Evolutionary conservation across 73 alveolate species (phyloP).

Genomic region (Urostyla sp.): DNA sequence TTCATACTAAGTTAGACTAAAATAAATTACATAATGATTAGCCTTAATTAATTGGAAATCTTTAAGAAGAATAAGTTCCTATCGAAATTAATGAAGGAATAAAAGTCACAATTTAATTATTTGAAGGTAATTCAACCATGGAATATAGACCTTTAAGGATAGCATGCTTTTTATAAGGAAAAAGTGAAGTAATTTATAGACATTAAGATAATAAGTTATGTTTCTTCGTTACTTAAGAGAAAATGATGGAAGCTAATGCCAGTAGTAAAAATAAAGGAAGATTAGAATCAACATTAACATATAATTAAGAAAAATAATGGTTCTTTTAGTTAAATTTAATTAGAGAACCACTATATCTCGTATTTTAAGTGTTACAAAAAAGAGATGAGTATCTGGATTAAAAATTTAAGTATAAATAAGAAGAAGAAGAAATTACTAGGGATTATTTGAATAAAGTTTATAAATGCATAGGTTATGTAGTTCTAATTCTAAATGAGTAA

Average conservation of each 20-base stretch:
- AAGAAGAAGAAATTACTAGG: conserved; percentile 3
- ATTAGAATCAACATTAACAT: conserved; percentile 9
- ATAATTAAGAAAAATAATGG: conserved; percentile 27
- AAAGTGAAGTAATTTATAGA: conserved; percentile 26
- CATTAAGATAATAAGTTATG: conserved; percentile 14
- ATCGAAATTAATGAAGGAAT: conserved; percentile 20
- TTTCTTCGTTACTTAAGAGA: conserved; percentile 12
- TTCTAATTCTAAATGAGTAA: conserved; percentile 13
- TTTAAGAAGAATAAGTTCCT: background rate
- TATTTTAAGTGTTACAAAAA: conserved; percentile 7
- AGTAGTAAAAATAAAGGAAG: background rate
- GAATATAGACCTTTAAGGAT: background rate
- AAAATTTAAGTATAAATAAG: background rate
- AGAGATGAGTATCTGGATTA: conserved; percentile 32
- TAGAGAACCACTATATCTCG: conserved; percentile 3
- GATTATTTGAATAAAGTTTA: conserved; percentile 36
- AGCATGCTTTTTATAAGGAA: conserved; percentile 13
- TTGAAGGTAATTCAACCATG: conserved; percentile 24
- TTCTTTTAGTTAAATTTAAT: background rate
- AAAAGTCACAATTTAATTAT: background rate
- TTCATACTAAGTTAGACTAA: background rate
- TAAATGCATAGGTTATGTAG: conserved; percentile 17
- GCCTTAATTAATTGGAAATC: background rate
- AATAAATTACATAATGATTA: background rate
- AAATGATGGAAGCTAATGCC: no score